A percentile compares a stretch with the other conserved stretches of the same genome.
These are phyloP conservation scores for Fusarium penzigii DNA, from an alignment of 2,329 filamentous ascomycete genomes.

Conservation along the genomic window DNA sequence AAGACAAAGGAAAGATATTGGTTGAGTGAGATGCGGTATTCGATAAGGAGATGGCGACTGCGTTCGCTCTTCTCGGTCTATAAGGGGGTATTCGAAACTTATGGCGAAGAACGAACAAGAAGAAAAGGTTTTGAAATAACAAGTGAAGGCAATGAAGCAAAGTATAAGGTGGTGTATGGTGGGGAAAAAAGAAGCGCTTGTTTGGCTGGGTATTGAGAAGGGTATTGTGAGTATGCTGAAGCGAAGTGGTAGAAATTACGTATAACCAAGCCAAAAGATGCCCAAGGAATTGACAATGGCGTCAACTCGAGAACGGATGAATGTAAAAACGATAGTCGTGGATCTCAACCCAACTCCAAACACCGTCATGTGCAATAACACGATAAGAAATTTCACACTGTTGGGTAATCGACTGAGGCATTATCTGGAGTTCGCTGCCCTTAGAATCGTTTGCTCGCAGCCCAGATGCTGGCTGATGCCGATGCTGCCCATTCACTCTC, in stretches of 20 bases:
- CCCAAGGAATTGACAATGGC: constrained; percentile 24
- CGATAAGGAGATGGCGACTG: constrained; percentile 32
- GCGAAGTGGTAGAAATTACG: constrained; percentile 31
- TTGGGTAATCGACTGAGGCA: constrained; percentile 22
- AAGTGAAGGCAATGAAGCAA: constrained; percentile 23
- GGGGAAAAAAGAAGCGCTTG: constrained; percentile 11
- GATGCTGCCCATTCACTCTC: constrained; percentile 89
- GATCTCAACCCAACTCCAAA: constrained; percentile 31
- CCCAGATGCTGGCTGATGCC: constrained; percentile 79
- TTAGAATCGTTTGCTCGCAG: constrained; percentile 66
- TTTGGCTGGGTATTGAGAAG: constrained; percentile 32
- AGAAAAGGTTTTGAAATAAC: constrained; percentile 18
- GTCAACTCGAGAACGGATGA: constrained; percentile 21
- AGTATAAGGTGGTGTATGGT: constrained; percentile 24
- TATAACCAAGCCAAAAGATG: constrained; percentile 30
- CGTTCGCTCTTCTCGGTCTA: constrained; percentile 38
- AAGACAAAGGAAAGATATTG: constrained; percentile 35
- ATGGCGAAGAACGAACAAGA: constrained; percentile 29
- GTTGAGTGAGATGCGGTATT: constrained; percentile 28
- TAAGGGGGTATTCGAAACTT: constrained; percentile 40
- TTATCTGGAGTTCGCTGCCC: constrained; percentile 7
- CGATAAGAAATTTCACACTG: constrained; percentile 26
- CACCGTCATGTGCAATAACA: constrained; percentile 31
- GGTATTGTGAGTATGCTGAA: constrained; percentile 24
- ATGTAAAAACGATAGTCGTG: constrained; percentile 17